Percentiles rank a stretch among this genome's conserved stretches.
Conservation (phyloP, 805 yeast species). For the Nakazawaea peltata region DNA sequence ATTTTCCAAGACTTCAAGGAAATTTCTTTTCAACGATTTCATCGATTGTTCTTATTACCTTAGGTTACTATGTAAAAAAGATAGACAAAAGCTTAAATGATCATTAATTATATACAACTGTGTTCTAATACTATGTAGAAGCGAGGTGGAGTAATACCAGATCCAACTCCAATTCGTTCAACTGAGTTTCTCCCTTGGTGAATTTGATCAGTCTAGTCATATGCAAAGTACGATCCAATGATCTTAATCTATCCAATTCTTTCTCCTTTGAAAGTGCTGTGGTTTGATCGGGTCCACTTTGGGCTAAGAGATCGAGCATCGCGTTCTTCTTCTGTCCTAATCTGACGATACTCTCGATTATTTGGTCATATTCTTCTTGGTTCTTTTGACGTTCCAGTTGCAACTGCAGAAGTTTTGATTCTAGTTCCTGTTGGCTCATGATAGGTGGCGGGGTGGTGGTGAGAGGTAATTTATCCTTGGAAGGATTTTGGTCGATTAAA, state of each 20-base stretch:
- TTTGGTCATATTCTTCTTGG: no score
- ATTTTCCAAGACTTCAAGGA: constrained; percentile 54
- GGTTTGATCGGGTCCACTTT: not conserved
- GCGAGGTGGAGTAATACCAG: constrained; percentile 1
- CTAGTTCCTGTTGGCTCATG: no score
- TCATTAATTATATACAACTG: not conserved
- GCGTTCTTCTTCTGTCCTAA: constrained; percentile 4
- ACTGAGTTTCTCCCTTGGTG: not conserved
- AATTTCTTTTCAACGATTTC: constrained; percentile 53
- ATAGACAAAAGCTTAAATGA: constrained; percentile 21
- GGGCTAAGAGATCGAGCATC: constrained; percentile 3
- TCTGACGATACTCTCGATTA: no score
- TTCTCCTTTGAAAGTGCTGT: not conserved
- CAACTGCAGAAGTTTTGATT: no score
- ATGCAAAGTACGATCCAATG: not conserved
- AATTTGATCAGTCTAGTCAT: not conserved
- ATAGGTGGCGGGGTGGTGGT: no score
- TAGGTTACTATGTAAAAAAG: constrained; percentile 41
- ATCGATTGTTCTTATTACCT: constrained; percentile 46
- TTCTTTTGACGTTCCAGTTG: no score
- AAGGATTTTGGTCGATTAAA: no score
- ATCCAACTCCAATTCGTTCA: constrained; percentile 1
- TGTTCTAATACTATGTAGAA: not conserved
- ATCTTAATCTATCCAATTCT: not conserved
- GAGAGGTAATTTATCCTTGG: no score